Evolutionary conservation across 768 basidiomycete species (phyloP).

Genomic region (Lactifluus subvellereus): DNA sequence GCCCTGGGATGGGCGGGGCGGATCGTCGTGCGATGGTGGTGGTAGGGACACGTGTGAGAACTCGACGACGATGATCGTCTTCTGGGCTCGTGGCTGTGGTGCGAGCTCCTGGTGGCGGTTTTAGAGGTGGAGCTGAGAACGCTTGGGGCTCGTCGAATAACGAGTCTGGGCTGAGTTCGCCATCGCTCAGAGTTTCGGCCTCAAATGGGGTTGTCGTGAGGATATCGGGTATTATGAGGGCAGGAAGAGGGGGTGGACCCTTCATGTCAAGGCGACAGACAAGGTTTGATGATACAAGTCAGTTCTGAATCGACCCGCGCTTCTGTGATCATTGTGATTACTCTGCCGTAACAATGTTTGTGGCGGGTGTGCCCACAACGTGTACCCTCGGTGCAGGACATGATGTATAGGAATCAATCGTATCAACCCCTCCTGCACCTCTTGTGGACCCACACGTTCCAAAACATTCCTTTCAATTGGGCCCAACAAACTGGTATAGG

Average conservation of each 20-base stretch:
- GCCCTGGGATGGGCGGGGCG: constrained; percentile 56
- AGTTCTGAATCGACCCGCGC: not conserved
- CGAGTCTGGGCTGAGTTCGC: constrained; percentile 35
- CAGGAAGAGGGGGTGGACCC: not conserved
- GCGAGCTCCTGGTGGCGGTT: constrained; percentile 3
- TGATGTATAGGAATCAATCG: not conserved
- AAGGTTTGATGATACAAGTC: constrained; percentile 1
- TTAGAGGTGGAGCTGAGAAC: constrained; percentile 4
- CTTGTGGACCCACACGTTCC: not conserved
- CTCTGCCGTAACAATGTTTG: constrained; percentile 6
- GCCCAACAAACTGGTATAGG: constrained; percentile 85
- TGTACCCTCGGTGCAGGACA: not conserved
- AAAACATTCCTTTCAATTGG: constrained; percentile 44
- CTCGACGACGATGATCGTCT: not conserved
- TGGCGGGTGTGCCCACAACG: not conserved
- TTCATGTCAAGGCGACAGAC: constrained; percentile 3
- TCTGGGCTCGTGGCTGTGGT: not conserved
- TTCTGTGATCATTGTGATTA: not conserved
- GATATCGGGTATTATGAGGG: not conserved
- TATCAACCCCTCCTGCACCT: not conserved
- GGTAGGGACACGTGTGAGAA: constrained; percentile 16
- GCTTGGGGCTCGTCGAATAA: constrained; percentile 43
- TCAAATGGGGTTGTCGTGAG: not conserved
- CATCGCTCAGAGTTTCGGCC: constrained; percentile 3
- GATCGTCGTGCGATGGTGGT: constrained; percentile 31